phyloP scores from a whole-genome alignment of 2,329 filamentous ascomycete species.

The Microdochium trichocladiopsis region DNA sequence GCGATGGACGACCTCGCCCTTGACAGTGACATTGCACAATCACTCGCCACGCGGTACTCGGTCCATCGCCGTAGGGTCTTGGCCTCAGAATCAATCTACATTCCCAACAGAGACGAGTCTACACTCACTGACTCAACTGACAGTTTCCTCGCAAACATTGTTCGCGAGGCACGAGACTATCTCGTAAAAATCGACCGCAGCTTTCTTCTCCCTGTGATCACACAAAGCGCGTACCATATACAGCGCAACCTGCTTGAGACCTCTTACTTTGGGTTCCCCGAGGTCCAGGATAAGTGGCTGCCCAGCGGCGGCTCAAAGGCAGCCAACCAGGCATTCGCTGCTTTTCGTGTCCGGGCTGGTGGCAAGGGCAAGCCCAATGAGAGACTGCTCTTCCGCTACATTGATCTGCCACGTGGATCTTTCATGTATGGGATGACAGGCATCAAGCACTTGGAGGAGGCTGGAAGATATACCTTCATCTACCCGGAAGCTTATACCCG shows the following conservation, averaged over 20 bases:
- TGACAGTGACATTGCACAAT: background rate
- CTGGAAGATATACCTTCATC: background rate
- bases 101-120: background rate
- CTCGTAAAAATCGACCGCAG: background rate
- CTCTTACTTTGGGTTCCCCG: background rate
- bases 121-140: background rate
- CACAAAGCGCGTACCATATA: background rate
- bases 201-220: background rate
- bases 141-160: background rate
- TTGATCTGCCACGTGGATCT: background rate
- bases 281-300: background rate
- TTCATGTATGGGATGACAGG: background rate
- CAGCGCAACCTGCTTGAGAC: background rate
- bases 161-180: background rate
- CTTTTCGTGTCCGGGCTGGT: background rate
- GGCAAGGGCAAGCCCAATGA: background rate
- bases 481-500: background rate
- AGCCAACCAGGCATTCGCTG: background rate
- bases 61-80: background rate
- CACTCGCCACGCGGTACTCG: background rate
- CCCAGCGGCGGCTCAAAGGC: background rate
- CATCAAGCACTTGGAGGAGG: background rate
- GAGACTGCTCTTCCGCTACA: background rate
- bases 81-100: background rate
- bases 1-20: background rate